Evolutionary conservation across 2,329 filamentous ascomycete species (phyloP).

Genomic region (Venturia effusa): DNA sequence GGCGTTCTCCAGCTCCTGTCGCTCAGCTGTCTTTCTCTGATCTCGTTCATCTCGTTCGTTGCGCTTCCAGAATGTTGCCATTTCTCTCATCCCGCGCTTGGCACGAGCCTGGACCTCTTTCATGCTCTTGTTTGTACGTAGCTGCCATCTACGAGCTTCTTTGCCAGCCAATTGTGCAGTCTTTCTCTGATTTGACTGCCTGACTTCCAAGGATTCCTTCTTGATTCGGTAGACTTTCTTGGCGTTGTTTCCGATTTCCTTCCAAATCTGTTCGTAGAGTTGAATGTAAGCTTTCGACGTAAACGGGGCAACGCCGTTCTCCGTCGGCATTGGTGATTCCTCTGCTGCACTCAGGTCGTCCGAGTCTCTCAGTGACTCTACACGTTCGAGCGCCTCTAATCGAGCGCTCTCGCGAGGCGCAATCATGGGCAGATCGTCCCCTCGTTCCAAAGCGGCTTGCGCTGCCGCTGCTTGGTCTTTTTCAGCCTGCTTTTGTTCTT

Average conservation of each 20-base stretch:
- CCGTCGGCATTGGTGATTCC: slow-evolving; percentile 19
- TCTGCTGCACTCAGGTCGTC: slow-evolving; percentile 33
- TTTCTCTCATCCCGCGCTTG: slow-evolving; percentile 97
- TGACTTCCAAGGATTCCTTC: slow-evolving; percentile 71
- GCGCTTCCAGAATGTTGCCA: slow-evolving; percentile 99
- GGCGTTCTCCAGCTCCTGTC: slow-evolving; percentile 90
- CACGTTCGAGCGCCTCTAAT: slow-evolving; percentile 39
- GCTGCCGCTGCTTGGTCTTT: slow-evolving; percentile 75
- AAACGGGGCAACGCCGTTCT: slow-evolving; percentile 38
- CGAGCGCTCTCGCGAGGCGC: slow-evolving; percentile 48
- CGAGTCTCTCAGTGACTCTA: slow-evolving; percentile 32
- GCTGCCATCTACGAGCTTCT: slow-evolving; percentile 93
- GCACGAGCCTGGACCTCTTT: slow-evolving; percentile 95
- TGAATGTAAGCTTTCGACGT: slow-evolving; percentile 91
- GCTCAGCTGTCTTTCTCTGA: slow-evolving; percentile 84
- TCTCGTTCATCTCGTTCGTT: slow-evolving; percentile 97
- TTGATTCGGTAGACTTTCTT: slow-evolving; percentile 88
- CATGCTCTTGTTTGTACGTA: slow-evolving; percentile 94
- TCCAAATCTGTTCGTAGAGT: slow-evolving; percentile 95
- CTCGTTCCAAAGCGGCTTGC: slow-evolving; percentile 71
- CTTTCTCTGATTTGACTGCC: slow-evolving; percentile 93
- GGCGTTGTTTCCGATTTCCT: slow-evolving; percentile 89
- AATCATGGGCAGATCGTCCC: slow-evolving; percentile 56
- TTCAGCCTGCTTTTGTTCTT: slow-evolving; percentile 57
- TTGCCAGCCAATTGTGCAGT: slow-evolving; percentile 94